Conservation (phyloP, 75 land plant species). For the Isoetes taiwanensis region DNA sequence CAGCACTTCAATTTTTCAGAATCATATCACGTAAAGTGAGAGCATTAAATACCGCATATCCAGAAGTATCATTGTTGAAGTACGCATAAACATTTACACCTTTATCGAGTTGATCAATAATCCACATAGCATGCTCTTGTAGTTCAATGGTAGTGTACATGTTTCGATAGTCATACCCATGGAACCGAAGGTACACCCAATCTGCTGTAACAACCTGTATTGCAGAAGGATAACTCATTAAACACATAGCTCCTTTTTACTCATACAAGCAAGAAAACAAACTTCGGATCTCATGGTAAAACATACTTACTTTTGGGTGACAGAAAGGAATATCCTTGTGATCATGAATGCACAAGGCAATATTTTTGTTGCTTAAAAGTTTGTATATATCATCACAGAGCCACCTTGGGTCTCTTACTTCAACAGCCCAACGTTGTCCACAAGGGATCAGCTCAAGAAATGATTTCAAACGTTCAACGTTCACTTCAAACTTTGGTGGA, state of each 20-base stretch:
- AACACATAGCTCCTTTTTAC: neutral
- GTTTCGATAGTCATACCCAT: constrained; percentile 17
- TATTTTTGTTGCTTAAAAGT: constrained; percentile 13
- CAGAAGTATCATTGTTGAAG: constrained; percentile 21
- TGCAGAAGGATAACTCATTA: neutral
- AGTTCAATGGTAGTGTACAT: constrained; percentile 16
- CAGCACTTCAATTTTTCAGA: neutral
- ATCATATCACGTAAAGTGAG: constrained; percentile 18
- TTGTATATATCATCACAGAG: constrained; percentile 22
- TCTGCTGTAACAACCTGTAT: constrained; percentile 20
- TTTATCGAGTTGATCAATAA: constrained; percentile 4
- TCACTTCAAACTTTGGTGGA: constrained; percentile 23
- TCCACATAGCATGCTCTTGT: constrained; percentile 14
- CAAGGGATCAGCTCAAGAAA: constrained; percentile 15
- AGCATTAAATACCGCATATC: constrained; percentile 23
- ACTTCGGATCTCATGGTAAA: neutral
- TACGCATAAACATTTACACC: constrained; percentile 25
- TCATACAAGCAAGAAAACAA: neutral
- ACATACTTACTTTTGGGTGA: constrained; percentile 19
- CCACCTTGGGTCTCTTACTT: constrained; percentile 26
- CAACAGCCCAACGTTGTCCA: constrained; percentile 22
- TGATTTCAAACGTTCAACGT: constrained; percentile 14
- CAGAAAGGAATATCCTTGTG: constrained; percentile 14
- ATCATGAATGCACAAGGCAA: constrained; percentile 21
- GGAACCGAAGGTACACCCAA: constrained; percentile 27